Evolutionary conservation across 257 asterid species (phyloP).

Genomic region (Nicotiana knightiana): DNA sequence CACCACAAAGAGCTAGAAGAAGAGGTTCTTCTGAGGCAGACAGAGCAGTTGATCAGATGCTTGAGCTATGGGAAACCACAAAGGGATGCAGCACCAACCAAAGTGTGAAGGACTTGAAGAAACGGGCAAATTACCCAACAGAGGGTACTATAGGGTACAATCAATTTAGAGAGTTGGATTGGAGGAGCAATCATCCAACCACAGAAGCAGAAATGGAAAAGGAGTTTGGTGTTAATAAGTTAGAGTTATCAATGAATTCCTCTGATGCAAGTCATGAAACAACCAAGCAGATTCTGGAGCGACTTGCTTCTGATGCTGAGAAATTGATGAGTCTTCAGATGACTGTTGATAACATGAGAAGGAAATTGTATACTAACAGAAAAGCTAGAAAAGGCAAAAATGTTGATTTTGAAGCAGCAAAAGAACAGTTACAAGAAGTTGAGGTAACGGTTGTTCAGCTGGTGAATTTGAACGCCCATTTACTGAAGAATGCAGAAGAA

Average conservation of each 20-base stretch:
- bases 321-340: constrained; percentile 51
- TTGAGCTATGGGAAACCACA: constrained; percentile 72
- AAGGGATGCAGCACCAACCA: constrained; percentile 31
- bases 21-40: constrained; percentile 26
- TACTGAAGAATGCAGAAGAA: constrained; percentile 54
- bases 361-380: constrained; percentile 44
- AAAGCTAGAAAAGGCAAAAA: constrained; percentile 42
- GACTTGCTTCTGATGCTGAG: constrained; percentile 58
- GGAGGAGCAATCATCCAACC: constrained; percentile 42
- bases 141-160: constrained; percentile 44
- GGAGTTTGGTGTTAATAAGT: constrained; percentile 61
- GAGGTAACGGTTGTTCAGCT: constrained; percentile 55
- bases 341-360: constrained; percentile 42
- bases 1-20: constrained; percentile 16
- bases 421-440: constrained; percentile 69
- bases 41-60: constrained; percentile 61
- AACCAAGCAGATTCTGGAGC: constrained; percentile 47
- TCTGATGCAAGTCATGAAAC: constrained; percentile 34
- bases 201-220: constrained; percentile 63
- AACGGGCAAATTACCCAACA: constrained; percentile 20
- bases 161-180: constrained; percentile 28
- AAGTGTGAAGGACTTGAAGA: constrained; percentile 36
- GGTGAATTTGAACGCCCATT: constrained; percentile 54
- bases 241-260: constrained; percentile 33
- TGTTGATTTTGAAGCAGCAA: constrained; percentile 44